Base-by-base conservation (phyloP, 129 eudicot species). In the Flaveria brownii region DNA sequence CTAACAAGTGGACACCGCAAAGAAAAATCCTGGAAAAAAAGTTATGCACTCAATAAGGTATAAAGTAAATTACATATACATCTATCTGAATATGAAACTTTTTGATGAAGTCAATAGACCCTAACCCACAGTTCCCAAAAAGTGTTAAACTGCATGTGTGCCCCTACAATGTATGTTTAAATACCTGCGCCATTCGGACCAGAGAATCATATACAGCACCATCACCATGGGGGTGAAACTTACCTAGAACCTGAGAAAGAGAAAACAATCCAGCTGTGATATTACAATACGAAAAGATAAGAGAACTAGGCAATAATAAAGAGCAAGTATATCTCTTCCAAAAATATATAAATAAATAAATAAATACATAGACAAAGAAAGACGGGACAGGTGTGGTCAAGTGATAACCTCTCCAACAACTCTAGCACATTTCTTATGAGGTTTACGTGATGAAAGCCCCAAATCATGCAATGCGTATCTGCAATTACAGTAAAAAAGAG, bases 101-200 rank as follows among this genome's bases (percentile, higher is more conserved):
- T 56, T 59, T 9, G 2, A 22, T 49, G 17, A 33, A 30, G 46
- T 30, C 7, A 18, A 56, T 59, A 30, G 3, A n/a, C 46, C 74
- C 17, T 23, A 77, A 45, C 46, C 73, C 68, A 66, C 26, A 23
- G 55, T 9, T 41, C 3, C 56, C 59, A 57, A 10, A 36, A 62
- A 22, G 30, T 49, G 55, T 5, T 71, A 36, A 60, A 71, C 26
- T 61, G 28, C 72, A 22, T 33, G 9, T 47, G 46, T 25, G 57
- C 75, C 68, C 67, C 33, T 17, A 33, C 22, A 28, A 30, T 43
- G 26, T 63, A 20, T 42, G 50, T 28, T 55, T 66, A 14, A 15
- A 10, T 91, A 94, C 98, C 98, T 94, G 98, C 65, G 98, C 98
- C 98, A 94, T 94, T 57, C 98, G 89, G 54, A 94, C 98, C 80